Evolutionary conservation across 1,284 basidiomycete genomes (phyloP).

Genomic region (Singerocomus inundabilis): DNA sequence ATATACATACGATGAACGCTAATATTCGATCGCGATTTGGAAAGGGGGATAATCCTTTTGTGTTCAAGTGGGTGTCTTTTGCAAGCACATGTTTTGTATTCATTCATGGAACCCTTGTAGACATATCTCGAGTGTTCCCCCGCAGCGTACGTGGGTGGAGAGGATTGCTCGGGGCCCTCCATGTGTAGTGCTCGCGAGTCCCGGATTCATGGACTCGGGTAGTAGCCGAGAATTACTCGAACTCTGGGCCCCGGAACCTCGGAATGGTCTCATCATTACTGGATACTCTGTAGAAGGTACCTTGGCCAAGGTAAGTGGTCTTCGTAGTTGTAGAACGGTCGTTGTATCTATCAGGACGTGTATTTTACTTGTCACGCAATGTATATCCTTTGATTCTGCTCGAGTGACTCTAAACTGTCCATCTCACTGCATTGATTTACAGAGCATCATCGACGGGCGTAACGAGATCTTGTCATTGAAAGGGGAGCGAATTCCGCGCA

Average conservation of each 20-base stretch:
- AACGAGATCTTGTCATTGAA: slow-evolving; percentile 83
- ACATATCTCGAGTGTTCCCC: slow-evolving; percentile 79
- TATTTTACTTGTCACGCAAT: slow-evolving; percentile 28
- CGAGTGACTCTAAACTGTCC: slow-evolving; percentile 6
- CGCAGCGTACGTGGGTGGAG: slow-evolving; percentile 77
- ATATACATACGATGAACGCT: slow-evolving; percentile 94
- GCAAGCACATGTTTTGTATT: background rate
- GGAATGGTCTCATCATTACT: slow-evolving; percentile 93
- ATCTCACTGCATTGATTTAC: slow-evolving; percentile 9
- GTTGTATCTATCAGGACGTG: slow-evolving; percentile 10
- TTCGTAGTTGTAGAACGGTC: background rate
- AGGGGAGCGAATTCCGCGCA: slow-evolving; percentile 82
- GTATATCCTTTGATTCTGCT: background rate
- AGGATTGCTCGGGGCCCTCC: slow-evolving; percentile 83
- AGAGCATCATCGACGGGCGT: slow-evolving; percentile 88
- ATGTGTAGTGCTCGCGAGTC: slow-evolving; percentile 94
- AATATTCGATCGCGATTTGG: slow-evolving; percentile 88
- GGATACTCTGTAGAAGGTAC: slow-evolving; percentile 99
- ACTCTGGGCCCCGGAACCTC: slow-evolving; percentile 92
- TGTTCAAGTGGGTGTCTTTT: slow-evolving; percentile 78
- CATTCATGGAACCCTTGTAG: slow-evolving; percentile 42
- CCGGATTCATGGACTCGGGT: slow-evolving; percentile 92
- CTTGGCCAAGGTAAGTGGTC: slow-evolving; percentile 85
- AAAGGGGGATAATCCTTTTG: slow-evolving; percentile 91
- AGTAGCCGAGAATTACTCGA: slow-evolving; percentile 92